Evolutionary conservation across 352 stramenopile genomes (phyloP), one percentile per base, ranked within the genome.

Genomic region (Globisporangium heterothallicum): DNA sequence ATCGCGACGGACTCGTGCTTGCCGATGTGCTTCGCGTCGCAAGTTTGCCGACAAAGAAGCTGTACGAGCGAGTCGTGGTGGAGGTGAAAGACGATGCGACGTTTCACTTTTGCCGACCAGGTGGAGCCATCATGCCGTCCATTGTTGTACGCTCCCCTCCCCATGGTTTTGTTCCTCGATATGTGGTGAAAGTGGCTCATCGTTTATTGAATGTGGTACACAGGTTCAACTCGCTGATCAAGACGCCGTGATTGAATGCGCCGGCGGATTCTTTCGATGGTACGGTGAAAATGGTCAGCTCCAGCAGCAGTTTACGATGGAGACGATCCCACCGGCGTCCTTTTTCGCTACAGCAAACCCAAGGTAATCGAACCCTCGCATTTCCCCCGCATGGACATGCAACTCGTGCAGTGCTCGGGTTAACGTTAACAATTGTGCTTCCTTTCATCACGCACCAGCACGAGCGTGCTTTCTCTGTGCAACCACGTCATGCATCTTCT

Each of bases 221-320:
- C 34, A 60, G 53, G 36, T 60, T 10, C 27, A 55, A 30, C 27
- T 53, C 1, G 27, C 53, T 34, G 21, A 14, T 6, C 35, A 42
- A 12, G 42, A 30, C 4, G 36, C 27, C 0, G 26, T 69, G 21
- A 25, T 70, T 40, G 61, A 70, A 22, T 70, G 61, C 47, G 48
- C 66, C 1, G 42, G 72, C 38, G 61, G 64, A 0, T 87, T 83
- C 56, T 87, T 84, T 53, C 68, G 59, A 4, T 74, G 61, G 60
- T 80, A 73, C 14, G 59, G 70, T 26, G 41, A 65, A 9, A 22
- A 26, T 4, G 74, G 72, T 18, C 36, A 22, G 16, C 53, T 61
- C 42, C 36, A 58, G 21, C 70, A 84, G 42, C 74, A 78, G 32
- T 90, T 90, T 58, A 86, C 76, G 16, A 54, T 63, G 32, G 70